Conservation (phyloP, 345 rosid genomes). For the Moricandia arvensis region DNA sequence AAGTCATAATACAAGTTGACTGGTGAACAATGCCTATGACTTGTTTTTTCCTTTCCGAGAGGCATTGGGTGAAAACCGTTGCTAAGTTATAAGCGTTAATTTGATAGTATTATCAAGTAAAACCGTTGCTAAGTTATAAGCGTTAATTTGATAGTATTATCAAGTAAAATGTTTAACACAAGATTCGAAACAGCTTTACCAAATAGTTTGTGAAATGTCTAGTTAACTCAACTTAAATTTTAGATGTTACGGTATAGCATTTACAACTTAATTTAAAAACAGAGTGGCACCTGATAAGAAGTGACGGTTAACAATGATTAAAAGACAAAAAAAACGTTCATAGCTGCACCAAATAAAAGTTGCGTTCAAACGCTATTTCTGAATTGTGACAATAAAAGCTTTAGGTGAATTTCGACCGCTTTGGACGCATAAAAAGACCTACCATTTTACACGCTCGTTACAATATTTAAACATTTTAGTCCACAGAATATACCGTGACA, state of each 20-base stretch:
- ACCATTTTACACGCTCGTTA: not conserved
- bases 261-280: not conserved
- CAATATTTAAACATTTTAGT: not conserved
- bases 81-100: too few species aligned
- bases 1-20: not conserved
- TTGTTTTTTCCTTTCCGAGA: not conserved
- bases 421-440: not conserved
- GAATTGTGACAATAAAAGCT: constrained; percentile 1
- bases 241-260: not conserved
- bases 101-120: too few species aligned
- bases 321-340: constrained; percentile 1
- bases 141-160: not conserved
- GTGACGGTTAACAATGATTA: not conserved
- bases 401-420: not conserved
- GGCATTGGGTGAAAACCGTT: not conserved
- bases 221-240: not conserved
- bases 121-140: not conserved
- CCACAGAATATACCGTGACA: constrained; percentile 1
- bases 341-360: constrained; percentile 2
- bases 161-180: not conserved
- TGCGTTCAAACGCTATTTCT: not conserved
- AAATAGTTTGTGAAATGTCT: not conserved
- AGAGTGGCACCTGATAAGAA: not conserved
- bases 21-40: not conserved
- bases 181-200: not conserved